These are phyloP conservation scores for Steccherinum ochraceum DNA, from an alignment of 768 basidiomycete genomes.

Conservation along the genomic window DNA sequence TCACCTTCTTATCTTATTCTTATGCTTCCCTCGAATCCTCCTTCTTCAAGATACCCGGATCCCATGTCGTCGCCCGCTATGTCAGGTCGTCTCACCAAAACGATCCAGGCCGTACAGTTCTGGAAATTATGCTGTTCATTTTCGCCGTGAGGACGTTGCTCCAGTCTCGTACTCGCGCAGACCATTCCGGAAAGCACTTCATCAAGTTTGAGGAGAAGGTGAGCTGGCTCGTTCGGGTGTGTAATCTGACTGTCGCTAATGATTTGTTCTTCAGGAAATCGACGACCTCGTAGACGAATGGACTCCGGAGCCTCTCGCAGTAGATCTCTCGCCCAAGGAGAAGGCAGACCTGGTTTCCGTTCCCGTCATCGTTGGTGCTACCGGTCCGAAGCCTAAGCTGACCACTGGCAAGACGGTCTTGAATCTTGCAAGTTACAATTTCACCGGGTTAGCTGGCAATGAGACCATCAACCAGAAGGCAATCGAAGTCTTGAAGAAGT, in stretches of 20 bases:
- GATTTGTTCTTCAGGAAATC: conserved; percentile 63
- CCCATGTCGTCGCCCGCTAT: conserved; percentile 81
- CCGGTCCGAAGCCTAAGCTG: conserved; percentile 79
- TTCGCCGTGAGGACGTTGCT: conserved; percentile 90
- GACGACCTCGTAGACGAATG: conserved; percentile 96
- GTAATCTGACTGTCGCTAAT: neutral
- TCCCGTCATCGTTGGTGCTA: conserved; percentile 74
- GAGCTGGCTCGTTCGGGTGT: conserved; percentile 11
- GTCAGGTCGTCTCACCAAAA: conserved; percentile 94
- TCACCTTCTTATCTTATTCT: conserved; percentile 59
- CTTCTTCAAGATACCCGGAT: conserved; percentile 76
- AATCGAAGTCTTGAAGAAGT: conserved; percentile 77
- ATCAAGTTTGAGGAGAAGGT: conserved; percentile 91
- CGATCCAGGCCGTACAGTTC: conserved; percentile 86
- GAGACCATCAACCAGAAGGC: conserved; percentile 83
- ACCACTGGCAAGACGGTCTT: conserved; percentile 67
- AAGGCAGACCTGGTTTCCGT: conserved; percentile 64
- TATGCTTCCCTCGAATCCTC: conserved; percentile 53
- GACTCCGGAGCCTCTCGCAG: conserved; percentile 78
- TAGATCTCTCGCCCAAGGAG: conserved; percentile 53
- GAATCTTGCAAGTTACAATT: conserved; percentile 90
- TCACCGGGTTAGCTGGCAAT: conserved; percentile 83
- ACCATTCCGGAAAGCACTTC: conserved; percentile 80
- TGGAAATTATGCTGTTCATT: conserved; percentile 82
- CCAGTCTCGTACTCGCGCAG: conserved; percentile 83